Conservation (phyloP, 75 land plant genomes). For the Ceratopteris richardii region DNA sequence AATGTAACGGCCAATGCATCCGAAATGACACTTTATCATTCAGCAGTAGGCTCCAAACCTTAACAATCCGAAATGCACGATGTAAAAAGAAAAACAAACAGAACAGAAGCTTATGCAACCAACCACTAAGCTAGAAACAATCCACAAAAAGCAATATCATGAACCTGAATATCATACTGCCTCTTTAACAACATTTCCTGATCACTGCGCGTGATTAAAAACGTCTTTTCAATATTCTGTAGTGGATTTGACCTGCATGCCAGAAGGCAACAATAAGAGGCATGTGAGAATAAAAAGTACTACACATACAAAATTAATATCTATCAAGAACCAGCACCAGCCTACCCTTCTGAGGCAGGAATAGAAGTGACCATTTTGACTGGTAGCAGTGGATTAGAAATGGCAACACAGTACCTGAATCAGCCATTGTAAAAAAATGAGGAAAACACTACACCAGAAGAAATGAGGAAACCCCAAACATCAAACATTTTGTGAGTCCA, state of each 20-base stretch:
- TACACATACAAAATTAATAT: neutral
- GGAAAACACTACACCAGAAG: neutral
- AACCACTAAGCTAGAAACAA: neutral
- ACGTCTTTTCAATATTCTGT: conserved; percentile 77
- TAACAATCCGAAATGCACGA: conserved; percentile 1
- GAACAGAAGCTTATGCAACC: too few species aligned
- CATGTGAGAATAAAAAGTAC: neutral
- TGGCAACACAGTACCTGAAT: conserved; percentile 61
- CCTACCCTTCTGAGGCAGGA: conserved; percentile 55
- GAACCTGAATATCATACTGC: conserved; percentile 84
- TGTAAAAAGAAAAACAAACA: neutral
- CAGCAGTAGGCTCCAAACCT: conserved; percentile 97
- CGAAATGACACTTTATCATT: conserved; percentile 93
- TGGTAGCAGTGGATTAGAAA: conserved; percentile 50
- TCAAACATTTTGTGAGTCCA: too few species aligned
- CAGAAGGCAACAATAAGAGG: neutral
- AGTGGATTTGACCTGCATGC: conserved; percentile 53
- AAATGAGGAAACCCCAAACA: too few species aligned
- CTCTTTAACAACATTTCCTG: conserved; percentile 47
- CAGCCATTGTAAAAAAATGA: neutral
- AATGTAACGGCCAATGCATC: conserved; percentile 96
- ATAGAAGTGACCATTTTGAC: conserved; percentile 42
- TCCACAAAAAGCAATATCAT: neutral
- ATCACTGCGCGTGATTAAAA: conserved; percentile 56
- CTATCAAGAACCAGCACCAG: conserved; percentile 1